phyloP scores from a whole-genome alignment of 208 protist genomes.

The Zelonia costaricensis region DNA sequence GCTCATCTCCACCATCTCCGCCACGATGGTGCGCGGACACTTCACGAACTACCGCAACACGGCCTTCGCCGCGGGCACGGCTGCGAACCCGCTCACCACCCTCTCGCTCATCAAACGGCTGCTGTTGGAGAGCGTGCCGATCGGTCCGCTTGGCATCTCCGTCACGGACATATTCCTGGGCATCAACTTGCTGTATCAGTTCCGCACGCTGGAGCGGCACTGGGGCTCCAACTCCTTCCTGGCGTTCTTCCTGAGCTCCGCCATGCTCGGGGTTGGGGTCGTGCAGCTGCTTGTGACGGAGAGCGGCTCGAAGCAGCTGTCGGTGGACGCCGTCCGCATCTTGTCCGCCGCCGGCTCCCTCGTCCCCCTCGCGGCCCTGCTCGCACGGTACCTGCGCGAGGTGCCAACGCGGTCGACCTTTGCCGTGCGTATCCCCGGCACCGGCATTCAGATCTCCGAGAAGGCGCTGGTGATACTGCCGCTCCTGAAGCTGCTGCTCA shows the following conservation, averaged over 20 bases:
- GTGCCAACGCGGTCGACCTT: conserved; percentile 35
- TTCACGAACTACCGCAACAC: conserved; percentile 27
- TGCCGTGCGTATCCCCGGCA: conserved; percentile 33
- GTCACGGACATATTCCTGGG: conserved; percentile 33
- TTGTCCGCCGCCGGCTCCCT: conserved; percentile 53
- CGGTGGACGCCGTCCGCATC: conserved; percentile 48
- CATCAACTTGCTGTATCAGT: conserved; percentile 41
- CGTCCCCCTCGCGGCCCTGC: conserved; percentile 47
- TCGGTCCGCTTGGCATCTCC: conserved; percentile 55
- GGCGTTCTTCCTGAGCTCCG: conserved; percentile 47
- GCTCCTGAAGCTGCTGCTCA: conserved; percentile 47
- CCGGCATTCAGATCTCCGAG: conserved; percentile 34
- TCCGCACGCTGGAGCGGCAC: conserved; percentile 62
- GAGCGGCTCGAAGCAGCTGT: conserved; percentile 30
- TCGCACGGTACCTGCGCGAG: conserved; percentile 43
- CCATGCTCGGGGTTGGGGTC: conserved; percentile 36
- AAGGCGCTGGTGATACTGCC: conserved; percentile 38
- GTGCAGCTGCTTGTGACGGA: conserved; percentile 48
- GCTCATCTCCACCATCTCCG: conserved; percentile 38
- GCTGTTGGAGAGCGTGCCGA: conserved; percentile 39
- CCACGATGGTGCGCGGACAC: conserved; percentile 28
- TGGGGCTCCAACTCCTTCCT: conserved; percentile 65
- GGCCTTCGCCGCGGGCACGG: conserved; percentile 17
- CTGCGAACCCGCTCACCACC: not conserved
- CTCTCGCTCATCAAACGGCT: conserved; percentile 32